A percentile compares a stretch with the other conserved stretches of the same genome.
phyloP scores from a whole-genome alignment of 176 grass and related monocot genomes.

The Elymus sibiricus region DNA sequence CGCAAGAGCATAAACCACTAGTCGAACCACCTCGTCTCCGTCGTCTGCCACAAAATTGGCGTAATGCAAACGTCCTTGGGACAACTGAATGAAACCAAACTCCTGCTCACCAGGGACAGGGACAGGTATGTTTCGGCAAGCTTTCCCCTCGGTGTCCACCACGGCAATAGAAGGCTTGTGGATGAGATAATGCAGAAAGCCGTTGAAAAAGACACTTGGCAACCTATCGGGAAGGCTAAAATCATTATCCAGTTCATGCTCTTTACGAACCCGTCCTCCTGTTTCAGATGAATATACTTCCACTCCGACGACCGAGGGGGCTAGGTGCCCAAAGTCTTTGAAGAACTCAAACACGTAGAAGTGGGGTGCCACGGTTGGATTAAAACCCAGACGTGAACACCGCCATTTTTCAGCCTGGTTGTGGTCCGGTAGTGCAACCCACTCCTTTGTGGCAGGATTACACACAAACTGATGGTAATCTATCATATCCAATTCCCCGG shows the following conservation, averaged over 20 bases:
- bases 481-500: not conserved
- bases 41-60: not conserved
- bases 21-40: not conserved
- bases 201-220: not conserved
- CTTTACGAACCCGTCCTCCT: not conserved
- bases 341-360: not conserved
- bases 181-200: not conserved
- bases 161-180: not conserved
- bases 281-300: not conserved
- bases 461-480: not conserved
- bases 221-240: fast-evolving
- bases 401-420: not conserved
- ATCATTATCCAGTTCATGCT: not conserved
- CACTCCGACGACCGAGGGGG: not conserved
- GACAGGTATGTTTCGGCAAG: not conserved
- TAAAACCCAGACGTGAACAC: not conserved
- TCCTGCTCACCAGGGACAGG: not conserved
- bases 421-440: not conserved
- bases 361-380: not conserved
- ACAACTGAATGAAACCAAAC: not conserved
- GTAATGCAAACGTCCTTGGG: not conserved
- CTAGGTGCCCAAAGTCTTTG: no score
- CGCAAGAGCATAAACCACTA: not conserved
- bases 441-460: not conserved
- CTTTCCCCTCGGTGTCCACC: not conserved